These are phyloP conservation scores for Penicillium hesseltinei DNA, from an alignment of 2,329 filamentous ascomycete species.

Conservation along the genomic window DNA sequence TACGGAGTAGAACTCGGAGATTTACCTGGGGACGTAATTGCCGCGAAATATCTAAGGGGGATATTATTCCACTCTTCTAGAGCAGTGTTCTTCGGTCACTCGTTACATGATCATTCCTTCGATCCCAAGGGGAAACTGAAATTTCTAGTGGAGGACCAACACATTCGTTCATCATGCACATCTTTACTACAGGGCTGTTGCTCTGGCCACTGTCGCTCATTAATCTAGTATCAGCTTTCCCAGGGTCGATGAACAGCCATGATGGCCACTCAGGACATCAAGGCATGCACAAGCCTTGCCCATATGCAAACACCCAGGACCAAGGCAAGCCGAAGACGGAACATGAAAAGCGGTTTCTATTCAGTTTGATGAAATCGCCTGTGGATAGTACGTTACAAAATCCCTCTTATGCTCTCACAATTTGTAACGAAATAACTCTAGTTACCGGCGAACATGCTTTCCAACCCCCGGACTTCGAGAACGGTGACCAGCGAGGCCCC, in stretches of 20 bases:
- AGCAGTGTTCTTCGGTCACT: neutral
- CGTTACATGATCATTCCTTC: too few relatives aligned
- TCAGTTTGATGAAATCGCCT: conserved; percentile 23
- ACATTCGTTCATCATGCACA: conserved; percentile 10
- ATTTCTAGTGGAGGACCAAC: too few relatives aligned
- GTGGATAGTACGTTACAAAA: conserved; percentile 25
- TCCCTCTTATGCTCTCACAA: neutral
- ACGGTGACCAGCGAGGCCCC: conserved; percentile 41
- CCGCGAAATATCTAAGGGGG: neutral
- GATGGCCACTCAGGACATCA: conserved; percentile 3
- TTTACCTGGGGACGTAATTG: neutral
- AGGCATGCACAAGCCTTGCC: conserved; percentile 19
- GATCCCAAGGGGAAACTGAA: too few relatives aligned
- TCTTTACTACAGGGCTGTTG: conserved; percentile 7
- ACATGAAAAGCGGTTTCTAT: conserved; percentile 26
- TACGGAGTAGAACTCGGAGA: neutral
- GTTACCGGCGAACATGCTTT: conserved; percentile 38
- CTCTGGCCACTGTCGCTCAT: conserved; percentile 14
- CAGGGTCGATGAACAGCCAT: conserved; percentile 4
- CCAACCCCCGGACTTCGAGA: conserved; percentile 33
- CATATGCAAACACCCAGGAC: conserved; percentile 16
- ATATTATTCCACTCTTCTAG: neutral
- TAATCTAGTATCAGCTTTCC: conserved; percentile 10
- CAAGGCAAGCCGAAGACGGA: neutral
- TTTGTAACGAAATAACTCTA: conserved; percentile 11